Evolutionary conservation across 2,329 filamentous ascomycete species (phyloP), one percentile per base, ranked within the genome.

Genomic region (Penicillium rolfsii): DNA sequence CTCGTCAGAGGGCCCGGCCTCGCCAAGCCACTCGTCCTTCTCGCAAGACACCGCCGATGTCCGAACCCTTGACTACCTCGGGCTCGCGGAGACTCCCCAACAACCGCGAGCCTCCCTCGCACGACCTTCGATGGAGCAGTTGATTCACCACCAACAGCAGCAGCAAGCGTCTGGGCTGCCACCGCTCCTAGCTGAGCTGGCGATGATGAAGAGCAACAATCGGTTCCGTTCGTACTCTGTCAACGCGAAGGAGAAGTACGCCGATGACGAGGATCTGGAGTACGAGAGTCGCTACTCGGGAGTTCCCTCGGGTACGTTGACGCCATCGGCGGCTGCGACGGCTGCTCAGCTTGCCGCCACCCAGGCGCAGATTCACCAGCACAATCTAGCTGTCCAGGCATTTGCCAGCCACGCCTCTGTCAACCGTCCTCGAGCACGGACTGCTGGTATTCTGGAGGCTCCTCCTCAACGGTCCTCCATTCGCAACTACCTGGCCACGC

Each of bases 221-320:
- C 88, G 95, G 55, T 96, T 98, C 82, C 88, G 95, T 50, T 99
- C 95, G 1, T 98, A 97, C 77, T 99, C 95, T 0, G 95, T 99
- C 66, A 99, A 99, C 77, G 96, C 96, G 58, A 97, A 96, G 78
- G 94, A 98, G 75, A 96, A 95, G 76, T 98, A 98, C 71, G 93
- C 91, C 2, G 92, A 96, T 70, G 89, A 92, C 50, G 93, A 96
- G 55, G 89, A 93, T 28, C 90, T 93, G 62, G 89, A 91, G 16
- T 91, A 90, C 62, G 76, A 88, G 84, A 78, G 77, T 52, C 79
- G 81, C 59, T 87, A 87, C 71, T 82, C 83, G 48, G 79, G 80
- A 55, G 75, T 81, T 57, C 85, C 86, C 64, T 87, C 85, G 56
- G 86, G 87, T 26, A 81, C 82, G 3, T 74, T 87, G 64, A 88